phyloP scores from a whole-genome alignment of 2,329 filamentous ascomycete genomes.

The Blumeriella jaapii region DNA sequence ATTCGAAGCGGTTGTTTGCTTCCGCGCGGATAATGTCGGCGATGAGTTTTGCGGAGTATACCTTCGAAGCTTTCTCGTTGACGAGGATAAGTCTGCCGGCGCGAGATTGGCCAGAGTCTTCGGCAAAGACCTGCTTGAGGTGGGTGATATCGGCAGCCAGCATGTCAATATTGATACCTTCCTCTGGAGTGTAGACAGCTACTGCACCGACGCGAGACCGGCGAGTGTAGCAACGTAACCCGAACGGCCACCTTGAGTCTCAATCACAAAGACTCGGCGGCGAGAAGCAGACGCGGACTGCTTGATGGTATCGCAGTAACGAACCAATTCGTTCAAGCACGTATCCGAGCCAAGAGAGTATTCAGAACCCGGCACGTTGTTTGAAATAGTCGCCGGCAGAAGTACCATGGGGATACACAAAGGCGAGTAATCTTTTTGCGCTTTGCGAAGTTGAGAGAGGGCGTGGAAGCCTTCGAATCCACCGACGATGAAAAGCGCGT shows the following conservation, averaged over 20 bases:
- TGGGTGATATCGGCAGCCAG: slow-evolving; percentile 82
- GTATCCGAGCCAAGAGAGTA: slow-evolving; percentile 96
- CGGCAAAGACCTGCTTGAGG: slow-evolving; percentile 71
- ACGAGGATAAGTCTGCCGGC: slow-evolving; percentile 92
- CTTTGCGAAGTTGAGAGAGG: slow-evolving; percentile 75
- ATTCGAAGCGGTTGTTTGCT: slow-evolving; percentile 83
- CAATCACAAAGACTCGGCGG: slow-evolving; percentile 90
- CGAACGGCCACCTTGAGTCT: slow-evolving; percentile 90
- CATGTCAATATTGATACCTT: slow-evolving; percentile 90
- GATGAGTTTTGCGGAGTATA: slow-evolving; percentile 87
- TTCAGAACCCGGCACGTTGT: slow-evolving; percentile 96
- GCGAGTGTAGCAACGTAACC: slow-evolving; percentile 89
- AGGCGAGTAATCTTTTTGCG: slow-evolving; percentile 63
- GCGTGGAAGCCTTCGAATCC: slow-evolving; percentile 96
- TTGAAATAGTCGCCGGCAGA: slow-evolving; percentile 93
- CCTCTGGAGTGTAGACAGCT: slow-evolving; percentile 93
- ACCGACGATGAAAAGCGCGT: slow-evolving; percentile 83
- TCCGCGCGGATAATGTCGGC: slow-evolving; percentile 94
- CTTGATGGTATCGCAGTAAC: slow-evolving; percentile 95
- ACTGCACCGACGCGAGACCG: slow-evolving; percentile 82
- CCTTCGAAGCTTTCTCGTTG: slow-evolving; percentile 85
- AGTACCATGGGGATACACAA: slow-evolving; percentile 89
- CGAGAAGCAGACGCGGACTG: slow-evolving; percentile 92
- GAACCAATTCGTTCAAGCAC: slow-evolving; percentile 86
- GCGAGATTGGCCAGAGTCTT: slow-evolving; percentile 77